These are phyloP conservation scores for Eremochloa ophiuroides DNA, from an alignment of 176 grass and related monocot species.

Conservation along the genomic window DNA sequence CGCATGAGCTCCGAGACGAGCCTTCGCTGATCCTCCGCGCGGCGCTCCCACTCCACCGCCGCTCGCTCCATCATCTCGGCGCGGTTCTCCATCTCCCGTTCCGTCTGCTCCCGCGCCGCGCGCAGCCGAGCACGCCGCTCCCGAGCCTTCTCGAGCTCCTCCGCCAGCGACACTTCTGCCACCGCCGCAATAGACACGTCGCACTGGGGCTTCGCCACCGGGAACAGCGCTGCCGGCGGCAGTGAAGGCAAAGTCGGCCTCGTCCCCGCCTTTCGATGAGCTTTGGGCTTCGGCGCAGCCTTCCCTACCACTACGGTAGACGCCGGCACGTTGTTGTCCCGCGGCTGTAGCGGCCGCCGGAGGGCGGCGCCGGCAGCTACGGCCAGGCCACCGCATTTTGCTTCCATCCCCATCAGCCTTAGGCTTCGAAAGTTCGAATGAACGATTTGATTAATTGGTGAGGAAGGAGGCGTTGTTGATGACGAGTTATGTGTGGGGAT, in stretches of 20 bases:
- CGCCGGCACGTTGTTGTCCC: slow-evolving; percentile 37
- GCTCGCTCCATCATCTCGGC: background rate
- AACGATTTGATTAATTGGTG: background rate
- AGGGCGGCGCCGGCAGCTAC: background rate
- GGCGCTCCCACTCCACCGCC: slow-evolving; percentile 21
- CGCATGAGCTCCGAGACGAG: slow-evolving; percentile 40
- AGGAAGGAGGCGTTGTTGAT: background rate
- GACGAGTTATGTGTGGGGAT: background rate
- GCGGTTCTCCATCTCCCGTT: background rate
- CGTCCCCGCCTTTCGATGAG: background rate
- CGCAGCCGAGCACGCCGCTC: slow-evolving; percentile 27
- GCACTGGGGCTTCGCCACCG: background rate
- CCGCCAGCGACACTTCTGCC: slow-evolving; percentile 38
- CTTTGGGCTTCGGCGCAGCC: background rate
- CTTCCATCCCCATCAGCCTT: slow-evolving; percentile 4
- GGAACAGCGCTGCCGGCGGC: background rate
- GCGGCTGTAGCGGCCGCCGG: slow-evolving; percentile 41
- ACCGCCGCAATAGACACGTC: too few relatives aligned
- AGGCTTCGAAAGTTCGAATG: background rate
- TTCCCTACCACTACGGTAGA: background rate
- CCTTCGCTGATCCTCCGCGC: slow-evolving; percentile 15
- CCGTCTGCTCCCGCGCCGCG: slow-evolving; percentile 23
- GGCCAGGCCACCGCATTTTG: background rate
- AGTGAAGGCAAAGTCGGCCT: background rate
- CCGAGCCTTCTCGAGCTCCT: slow-evolving; percentile 48